Evolutionary conservation across 2,329 filamentous ascomycete species (phyloP), one percentile per base, ranked within the genome.

Genomic region (Ambrosiella beaveri): DNA sequence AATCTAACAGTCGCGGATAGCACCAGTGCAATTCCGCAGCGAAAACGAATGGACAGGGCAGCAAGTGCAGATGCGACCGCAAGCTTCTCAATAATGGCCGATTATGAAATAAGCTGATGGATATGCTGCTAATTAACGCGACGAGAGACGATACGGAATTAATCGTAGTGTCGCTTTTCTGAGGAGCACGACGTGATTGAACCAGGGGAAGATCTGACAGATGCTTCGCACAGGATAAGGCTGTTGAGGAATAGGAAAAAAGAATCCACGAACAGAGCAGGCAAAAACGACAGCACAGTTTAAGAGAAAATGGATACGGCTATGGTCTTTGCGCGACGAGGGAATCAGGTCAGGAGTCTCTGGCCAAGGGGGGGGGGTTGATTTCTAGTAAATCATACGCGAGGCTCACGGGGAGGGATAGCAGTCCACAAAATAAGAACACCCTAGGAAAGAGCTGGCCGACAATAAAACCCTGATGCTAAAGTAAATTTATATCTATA

Each of bases 171-270:
- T 37, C 15, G 52, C 38, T 13, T 19, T 44, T 54, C 37, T 36
- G 9, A 38, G 13, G 27, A 54, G 38, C 52, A 54, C 52, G 52
- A 54, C 52, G 52, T 15, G 52, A 41, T 54, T 12, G 52, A 38
- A 54, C 38, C 36, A 54, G 52, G 52, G 52, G 38, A 54, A 54
- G 9, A 54, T 41, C 38, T 54, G 52, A 38, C 52, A 54, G 52
- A 38, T 54, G 52, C 49, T 51, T 51, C 35, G 49, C 38, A 41
- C 15, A 51, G 52, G 39, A 54, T 54, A 54, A 54, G 52, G 52
- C 52, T 54, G 37, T n/a, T n/a, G 17, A 36, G 27, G 27, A 27
- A 27, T 27, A 41, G 52, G 52, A 8, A 54, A 40, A 19, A 54
- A 41, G 38, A 11, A 36, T 19, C 47, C 12, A 51, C 19, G 35